Conservation (phyloP, 148 eudicot species). For the Vaccinium corymbosum region DNA sequence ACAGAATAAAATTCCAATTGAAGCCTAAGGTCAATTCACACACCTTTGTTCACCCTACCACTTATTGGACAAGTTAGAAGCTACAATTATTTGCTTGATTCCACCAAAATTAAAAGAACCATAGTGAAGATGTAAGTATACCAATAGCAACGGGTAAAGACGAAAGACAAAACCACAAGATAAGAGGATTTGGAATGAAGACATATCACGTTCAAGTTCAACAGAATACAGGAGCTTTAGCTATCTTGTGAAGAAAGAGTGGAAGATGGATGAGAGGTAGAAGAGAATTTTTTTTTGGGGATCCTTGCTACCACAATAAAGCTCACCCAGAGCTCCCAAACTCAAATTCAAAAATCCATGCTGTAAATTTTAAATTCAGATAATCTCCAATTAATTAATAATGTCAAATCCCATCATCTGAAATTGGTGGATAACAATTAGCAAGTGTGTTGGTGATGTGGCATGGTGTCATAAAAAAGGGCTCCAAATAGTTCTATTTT, state of each 20-base stretch:
- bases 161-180: neutral
- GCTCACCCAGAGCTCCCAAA: neutral
- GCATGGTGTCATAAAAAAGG: neutral
- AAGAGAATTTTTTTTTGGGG: neutral
- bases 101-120: neutral
- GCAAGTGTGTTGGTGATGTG: neutral
- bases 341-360: neutral
- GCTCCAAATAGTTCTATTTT: neutral
- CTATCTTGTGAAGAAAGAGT: neutral
- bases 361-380: neutral
- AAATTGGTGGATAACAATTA: neutral
- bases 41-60: neutral
- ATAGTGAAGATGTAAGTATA: neutral
- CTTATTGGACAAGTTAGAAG: neutral
- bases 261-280: neutral
- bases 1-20: neutral
- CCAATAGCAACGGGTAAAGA: neutral
- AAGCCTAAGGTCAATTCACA: neutral
- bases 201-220: neutral
- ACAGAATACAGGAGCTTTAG: neutral
- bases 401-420: neutral
- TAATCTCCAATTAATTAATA: neutral
- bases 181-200: neutral
- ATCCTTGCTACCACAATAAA: neutral
- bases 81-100: neutral